phyloP scores from a whole-genome alignment of 1,139 yeast species.

The Meyerozyma carpophila region DNA sequence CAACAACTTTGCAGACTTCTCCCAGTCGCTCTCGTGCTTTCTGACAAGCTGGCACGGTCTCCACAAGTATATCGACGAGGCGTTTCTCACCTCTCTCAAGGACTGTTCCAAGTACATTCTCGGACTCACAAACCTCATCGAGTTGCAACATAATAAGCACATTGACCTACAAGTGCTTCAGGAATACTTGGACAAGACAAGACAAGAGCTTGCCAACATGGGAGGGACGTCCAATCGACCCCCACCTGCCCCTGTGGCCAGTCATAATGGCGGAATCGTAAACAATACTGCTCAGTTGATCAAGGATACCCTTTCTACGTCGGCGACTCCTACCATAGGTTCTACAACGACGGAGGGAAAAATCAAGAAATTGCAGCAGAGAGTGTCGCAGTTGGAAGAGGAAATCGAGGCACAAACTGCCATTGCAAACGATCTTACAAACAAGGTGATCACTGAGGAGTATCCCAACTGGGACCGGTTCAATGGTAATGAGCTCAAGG shows the following conservation, averaged over 20 bases:
- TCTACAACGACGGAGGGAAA: conserved; percentile 34
- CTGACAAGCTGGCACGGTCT: conserved; percentile 35
- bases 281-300: conserved; percentile 42
- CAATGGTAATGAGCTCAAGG: conserved; percentile 71
- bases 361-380: conserved; percentile 26
- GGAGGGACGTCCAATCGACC: conserved; percentile 40
- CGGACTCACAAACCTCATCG: conserved; percentile 69
- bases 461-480: conserved; percentile 78
- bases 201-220: conserved; percentile 57
- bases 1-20: conserved; percentile 34
- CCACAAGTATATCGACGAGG: conserved; percentile 67
- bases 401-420: conserved; percentile 55
- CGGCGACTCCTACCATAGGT: conserved; percentile 39
- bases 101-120: conserved; percentile 85
- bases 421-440: conserved; percentile 54
- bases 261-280: conserved; percentile 29
- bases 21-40: conserved; percentile 47
- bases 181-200: conserved; percentile 70
- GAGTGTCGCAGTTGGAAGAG: conserved; percentile 31
- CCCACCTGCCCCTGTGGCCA: conserved; percentile 32
- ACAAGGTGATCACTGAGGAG: conserved; percentile 71
- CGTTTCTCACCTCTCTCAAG: conserved; percentile 74
- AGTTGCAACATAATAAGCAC: conserved; percentile 84
- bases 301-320: conserved; percentile 42
- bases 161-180: conserved; percentile 83